Conservation (phyloP, 805 yeast species). For the Yarrowia bubula region DNA sequence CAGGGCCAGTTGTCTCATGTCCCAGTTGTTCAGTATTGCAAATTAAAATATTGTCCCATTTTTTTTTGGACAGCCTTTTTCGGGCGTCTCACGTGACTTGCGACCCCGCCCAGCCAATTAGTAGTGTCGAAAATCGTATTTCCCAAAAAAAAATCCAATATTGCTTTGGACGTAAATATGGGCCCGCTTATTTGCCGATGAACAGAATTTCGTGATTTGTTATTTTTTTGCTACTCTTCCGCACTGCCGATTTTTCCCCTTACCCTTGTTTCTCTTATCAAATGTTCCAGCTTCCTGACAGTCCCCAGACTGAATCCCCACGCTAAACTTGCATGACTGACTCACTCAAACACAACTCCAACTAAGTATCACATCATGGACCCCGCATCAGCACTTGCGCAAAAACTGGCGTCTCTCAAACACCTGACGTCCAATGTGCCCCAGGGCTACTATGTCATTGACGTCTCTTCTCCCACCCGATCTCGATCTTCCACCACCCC, state of each 20-base stretch:
- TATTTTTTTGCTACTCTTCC: not conserved
- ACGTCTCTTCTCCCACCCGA: not conserved
- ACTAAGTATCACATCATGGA: slow-evolving; percentile 20
- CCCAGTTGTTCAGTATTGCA: too few species aligned
- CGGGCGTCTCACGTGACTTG: not conserved
- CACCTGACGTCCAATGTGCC: slow-evolving; percentile 10
- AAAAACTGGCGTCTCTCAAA: slow-evolving; percentile 19
- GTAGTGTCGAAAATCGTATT: not conserved
- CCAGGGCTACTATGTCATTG: slow-evolving; percentile 1
- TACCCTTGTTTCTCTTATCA: not conserved
- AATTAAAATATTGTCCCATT: not conserved
- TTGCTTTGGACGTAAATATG: not conserved
- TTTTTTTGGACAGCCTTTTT: not conserved
- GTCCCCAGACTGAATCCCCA: slow-evolving; percentile 14
- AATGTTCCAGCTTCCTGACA: not conserved
- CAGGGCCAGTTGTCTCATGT: too few species aligned
- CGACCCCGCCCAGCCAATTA: not conserved
- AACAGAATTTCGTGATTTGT: too few species aligned
- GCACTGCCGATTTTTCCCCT: not conserved
- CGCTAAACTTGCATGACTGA: slow-evolving; percentile 26
- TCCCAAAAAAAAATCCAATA: not conserved
- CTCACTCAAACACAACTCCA: slow-evolving; percentile 20
- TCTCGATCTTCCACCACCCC: slow-evolving; percentile 20
- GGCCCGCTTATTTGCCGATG: too few species aligned
- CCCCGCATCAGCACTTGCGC: slow-evolving; percentile 25